Evolutionary conservation across 805 yeast genomes (phyloP).

Genomic region (fission yeast (Schizosaccharomyces pombe)): DNA sequence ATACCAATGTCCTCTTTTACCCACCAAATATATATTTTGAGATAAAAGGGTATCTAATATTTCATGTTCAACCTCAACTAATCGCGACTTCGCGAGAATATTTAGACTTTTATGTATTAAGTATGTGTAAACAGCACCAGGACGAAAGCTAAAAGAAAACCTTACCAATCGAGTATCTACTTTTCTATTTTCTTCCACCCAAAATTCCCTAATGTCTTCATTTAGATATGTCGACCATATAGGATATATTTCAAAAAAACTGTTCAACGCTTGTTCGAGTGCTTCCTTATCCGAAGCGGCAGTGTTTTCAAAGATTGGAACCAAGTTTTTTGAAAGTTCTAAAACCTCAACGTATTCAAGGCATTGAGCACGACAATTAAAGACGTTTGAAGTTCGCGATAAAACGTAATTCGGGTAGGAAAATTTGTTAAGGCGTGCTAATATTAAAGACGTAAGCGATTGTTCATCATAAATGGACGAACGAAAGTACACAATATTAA

Average conservation of each 20-base stretch:
- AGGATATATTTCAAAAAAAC: slow-evolving; percentile 3
- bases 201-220: not conserved
- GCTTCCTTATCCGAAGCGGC: not conserved
- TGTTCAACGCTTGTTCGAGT: not conserved
- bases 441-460: slow-evolving; percentile 7
- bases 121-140: slow-evolving; percentile 9
- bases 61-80: slow-evolving; percentile 6
- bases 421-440: slow-evolving; percentile 7
- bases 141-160: slow-evolving; percentile 6
- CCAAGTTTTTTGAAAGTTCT: slow-evolving; percentile 6
- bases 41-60: slow-evolving; percentile 7
- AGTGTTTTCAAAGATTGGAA: slow-evolving; percentile 5
- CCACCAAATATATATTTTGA: slow-evolving; percentile 8
- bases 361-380: slow-evolving; percentile 7
- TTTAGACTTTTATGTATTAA: slow-evolving; percentile 8
- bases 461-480: slow-evolving; percentile 6
- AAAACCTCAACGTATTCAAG: slow-evolving; percentile 9
- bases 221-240: not conserved
- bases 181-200: not conserved
- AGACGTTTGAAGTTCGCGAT: slow-evolving; percentile 9
- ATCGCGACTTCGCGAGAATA: slow-evolving; percentile 6
- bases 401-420: slow-evolving; percentile 8
- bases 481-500: slow-evolving; percentile 8
- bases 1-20: slow-evolving; percentile 11
- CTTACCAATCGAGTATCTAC: not conserved